Conservation (phyloP, 768 basidiomycete species). For the Russula sp. region DNA sequence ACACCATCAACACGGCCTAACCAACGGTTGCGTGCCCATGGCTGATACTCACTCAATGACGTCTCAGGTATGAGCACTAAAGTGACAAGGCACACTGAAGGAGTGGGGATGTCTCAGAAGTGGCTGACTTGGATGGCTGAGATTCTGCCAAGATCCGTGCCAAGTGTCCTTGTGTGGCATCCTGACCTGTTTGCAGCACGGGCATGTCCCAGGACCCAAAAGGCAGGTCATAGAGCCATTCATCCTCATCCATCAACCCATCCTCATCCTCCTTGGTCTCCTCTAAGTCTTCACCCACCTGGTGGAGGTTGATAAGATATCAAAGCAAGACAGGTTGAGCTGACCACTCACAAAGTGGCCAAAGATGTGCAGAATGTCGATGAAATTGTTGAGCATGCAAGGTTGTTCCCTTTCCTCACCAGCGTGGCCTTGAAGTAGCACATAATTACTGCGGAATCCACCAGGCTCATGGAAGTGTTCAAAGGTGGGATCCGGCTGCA, state of each 20-base stretch:
- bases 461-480: constrained; percentile 95
- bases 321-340: neutral
- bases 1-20: constrained; percentile 89
- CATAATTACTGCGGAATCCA: constrained; percentile 87
- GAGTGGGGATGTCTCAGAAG: constrained; percentile 49
- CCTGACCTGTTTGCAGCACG: neutral
- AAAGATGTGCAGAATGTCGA: constrained; percentile 91
- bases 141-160: constrained; percentile 7
- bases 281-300: constrained; percentile 86
- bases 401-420: constrained; percentile 42
- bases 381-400: constrained; percentile 72
- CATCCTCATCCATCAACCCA: constrained; percentile 32
- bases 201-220: constrained; percentile 1
- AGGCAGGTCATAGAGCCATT: constrained; percentile 21
- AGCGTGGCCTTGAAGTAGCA: constrained; percentile 57
- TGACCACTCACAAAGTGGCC: constrained; percentile 81
- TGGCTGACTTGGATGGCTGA: constrained; percentile 14
- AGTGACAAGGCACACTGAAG: constrained; percentile 32
- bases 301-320: constrained; percentile 8
- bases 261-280: constrained; percentile 63
- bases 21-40: constrained; percentile 85
- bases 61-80: constrained; percentile 48
- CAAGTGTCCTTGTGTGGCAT: constrained; percentile 1
- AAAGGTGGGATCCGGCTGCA: constrained; percentile 63
- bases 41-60: constrained; percentile 49